Percentiles rank a stretch among this genome's conserved stretches.
Conservation (phyloP, 345 rosid species). For the Pistacia vera region DNA sequence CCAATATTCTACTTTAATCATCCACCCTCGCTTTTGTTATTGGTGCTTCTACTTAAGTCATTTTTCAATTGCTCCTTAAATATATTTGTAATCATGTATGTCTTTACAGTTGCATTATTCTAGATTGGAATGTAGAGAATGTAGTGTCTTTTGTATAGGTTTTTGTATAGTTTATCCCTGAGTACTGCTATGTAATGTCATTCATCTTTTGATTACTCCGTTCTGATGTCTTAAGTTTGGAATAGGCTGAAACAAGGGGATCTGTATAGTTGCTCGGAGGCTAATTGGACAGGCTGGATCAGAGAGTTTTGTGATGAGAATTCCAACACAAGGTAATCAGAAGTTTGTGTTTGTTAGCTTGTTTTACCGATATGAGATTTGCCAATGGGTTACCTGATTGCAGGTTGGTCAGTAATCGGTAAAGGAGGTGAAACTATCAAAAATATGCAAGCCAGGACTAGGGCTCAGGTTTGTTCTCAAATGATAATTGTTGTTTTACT, state of each 20-base stretch:
- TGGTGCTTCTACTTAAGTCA: neutral
- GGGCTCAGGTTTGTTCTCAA: slow-evolving; percentile 79
- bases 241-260: slow-evolving; percentile 93
- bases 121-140: neutral
- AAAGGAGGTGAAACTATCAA: slow-evolving; percentile 99
- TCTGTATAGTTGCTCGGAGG: slow-evolving; percentile 71
- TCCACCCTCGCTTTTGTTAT: too few species aligned
- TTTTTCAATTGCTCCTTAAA: neutral
- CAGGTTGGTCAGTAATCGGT: slow-evolving; percentile 99
- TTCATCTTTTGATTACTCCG: neutral
- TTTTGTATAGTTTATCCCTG: neutral
- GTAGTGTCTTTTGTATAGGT: neutral
- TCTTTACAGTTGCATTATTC: neutral
- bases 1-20: neutral
- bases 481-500: neutral
- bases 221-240: slow-evolving; percentile 5
- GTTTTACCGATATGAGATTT: slow-evolving; percentile 18
- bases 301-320: slow-evolving; percentile 72
- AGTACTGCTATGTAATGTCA: too few species aligned
- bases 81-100: neutral
- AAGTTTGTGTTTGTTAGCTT: slow-evolving; percentile 13
- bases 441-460: slow-evolving; percentile 89
- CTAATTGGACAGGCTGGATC: slow-evolving; percentile 74
- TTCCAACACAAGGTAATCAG: slow-evolving; percentile 87
- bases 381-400: slow-evolving; percentile 29